These are phyloP conservation scores for Heterobasidion annosum DNA, from an alignment of 1,284 basidiomycete genomes.

Conservation along the genomic window DNA sequence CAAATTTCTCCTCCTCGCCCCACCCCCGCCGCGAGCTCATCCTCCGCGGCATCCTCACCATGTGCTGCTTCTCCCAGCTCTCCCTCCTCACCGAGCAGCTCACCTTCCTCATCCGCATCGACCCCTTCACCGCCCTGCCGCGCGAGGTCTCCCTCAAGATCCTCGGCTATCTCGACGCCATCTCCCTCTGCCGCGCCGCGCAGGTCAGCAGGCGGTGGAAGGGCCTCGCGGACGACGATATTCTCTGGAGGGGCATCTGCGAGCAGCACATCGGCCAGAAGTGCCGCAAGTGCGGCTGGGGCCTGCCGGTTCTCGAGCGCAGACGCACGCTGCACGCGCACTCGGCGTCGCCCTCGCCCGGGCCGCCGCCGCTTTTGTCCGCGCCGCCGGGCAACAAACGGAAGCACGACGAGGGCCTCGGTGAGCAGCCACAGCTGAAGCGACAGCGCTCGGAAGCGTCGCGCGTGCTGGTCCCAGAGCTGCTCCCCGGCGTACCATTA, in stretches of 20 bases:
- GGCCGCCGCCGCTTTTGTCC: constrained; percentile 19
- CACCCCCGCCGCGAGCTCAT: constrained; percentile 89
- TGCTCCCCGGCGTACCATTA: constrained; percentile 1
- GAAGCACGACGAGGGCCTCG: constrained; percentile 20
- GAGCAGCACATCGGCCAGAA: constrained; percentile 98
- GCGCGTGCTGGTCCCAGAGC: constrained; percentile 1
- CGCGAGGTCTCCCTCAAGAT: constrained; percentile 88
- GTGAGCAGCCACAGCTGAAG: constrained; percentile 33
- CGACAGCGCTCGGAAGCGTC: constrained; percentile 32
- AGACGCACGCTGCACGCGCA: constrained; percentile 37
- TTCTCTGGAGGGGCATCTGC: constrained; percentile 95
- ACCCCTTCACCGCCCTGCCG: constrained; percentile 89
- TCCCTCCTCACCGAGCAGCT: constrained; percentile 93
- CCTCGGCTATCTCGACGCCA: constrained; percentile 90
- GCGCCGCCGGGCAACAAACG: constrained; percentile 26
- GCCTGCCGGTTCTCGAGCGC: constrained; percentile 85
- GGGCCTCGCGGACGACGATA: constrained; percentile 88
- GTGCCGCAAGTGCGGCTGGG: constrained; percentile 98
- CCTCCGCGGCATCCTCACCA: constrained; percentile 95
- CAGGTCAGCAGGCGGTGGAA: constrained; percentile 90
- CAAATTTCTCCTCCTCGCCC: constrained; percentile 91
- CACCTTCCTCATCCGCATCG: constrained; percentile 86
- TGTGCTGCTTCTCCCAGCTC: constrained; percentile 99
- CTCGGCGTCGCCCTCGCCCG: constrained; percentile 24
- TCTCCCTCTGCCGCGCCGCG: constrained; percentile 90